Evolutionary conservation across 2,329 filamentous ascomycete genomes (phyloP), one percentile per base, ranked within the genome.

Genomic region (Fusarium nanum): DNA sequence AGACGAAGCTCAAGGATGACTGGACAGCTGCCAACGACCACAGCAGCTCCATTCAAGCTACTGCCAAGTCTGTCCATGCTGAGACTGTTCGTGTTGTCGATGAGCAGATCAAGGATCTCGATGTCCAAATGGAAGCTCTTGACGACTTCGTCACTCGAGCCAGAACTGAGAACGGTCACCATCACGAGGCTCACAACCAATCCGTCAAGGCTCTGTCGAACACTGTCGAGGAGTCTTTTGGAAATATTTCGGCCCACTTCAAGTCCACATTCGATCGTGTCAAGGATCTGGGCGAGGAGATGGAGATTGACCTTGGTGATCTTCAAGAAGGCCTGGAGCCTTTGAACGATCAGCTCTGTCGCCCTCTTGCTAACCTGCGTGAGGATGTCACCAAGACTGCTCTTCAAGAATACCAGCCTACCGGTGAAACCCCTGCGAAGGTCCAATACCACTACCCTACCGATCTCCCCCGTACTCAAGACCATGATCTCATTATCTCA

Each of bases 21-120:
- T 97, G 94, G 91, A 89, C 88, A 66, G 89, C 83, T 30, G 93
- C 95, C 40, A 92, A 93, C 73, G 87, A 92, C 60, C 91, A 93
- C 75, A 97, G 94, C 74, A 89, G 86, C n/a, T 90, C 91, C 8
- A 95, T 99, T 73, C 93, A 95, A 73, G 86, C 88, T 10, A 92
- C 92, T 0, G 94, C 95, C 1, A 92, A 92, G 73, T 93, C 93
- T 4, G 94, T 98, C 2, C 94, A 99, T 72, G 91, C 92, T 34
- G 92, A 97, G 80, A 98, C 95, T 0, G 89, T 97, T 30, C 91
- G 91, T 9, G 95, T 97, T 61, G 94, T 98, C 14, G 92, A 95
- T 75, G 91, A 92, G 60, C 96, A 99, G 81, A 92, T 97, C 82
- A 87, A 88, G 59, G 93, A 97, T 72, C 91, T 99, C 76, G 91